A percentile compares a stretch with the other conserved stretches of the same genome.
These are phyloP conservation scores for Sungouiella blattae DNA, from an alignment of 805 yeast genomes.

Conservation along the genomic window DNA sequence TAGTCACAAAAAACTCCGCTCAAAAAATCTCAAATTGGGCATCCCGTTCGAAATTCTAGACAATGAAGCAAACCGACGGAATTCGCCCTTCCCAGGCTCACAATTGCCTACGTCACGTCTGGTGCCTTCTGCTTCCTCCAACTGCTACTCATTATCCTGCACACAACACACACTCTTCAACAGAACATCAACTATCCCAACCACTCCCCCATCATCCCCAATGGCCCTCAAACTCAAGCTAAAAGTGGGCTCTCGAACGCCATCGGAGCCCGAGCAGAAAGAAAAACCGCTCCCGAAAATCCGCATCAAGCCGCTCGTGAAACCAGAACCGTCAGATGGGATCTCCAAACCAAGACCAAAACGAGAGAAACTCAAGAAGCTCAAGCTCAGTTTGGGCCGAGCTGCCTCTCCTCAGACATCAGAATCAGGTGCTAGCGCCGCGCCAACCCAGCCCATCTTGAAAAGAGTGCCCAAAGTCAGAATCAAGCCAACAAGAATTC, in stretches of 20 bases:
- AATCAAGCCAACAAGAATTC: constrained; percentile 61
- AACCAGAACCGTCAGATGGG: constrained; percentile 6
- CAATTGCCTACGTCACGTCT: no score
- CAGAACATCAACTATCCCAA: no score
- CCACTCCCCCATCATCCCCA: no score
- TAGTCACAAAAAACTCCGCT: no score
- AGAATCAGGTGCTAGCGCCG: constrained; percentile 1
- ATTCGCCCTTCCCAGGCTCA: no score
- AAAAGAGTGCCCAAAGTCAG: constrained; percentile 42
- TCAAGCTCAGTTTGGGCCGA: constrained; percentile 21
- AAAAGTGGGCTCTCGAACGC: constrained; percentile 12
- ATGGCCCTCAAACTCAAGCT: constrained; percentile 21
- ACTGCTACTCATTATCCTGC: no score
- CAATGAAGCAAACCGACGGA: no score
- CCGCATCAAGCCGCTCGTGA: constrained; percentile 20
- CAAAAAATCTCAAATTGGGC: no score
- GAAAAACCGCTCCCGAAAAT: constrained; percentile 14
- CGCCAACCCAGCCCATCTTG: constrained; percentile 4
- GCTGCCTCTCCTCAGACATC: constrained; percentile 1
- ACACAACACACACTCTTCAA: no score
- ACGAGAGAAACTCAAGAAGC: constrained; percentile 21
- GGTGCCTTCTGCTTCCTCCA: no score
- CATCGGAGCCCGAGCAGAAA: constrained; percentile 4
- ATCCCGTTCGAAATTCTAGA: no score
- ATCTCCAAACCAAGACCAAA: constrained; percentile 12